phyloP scores from a whole-genome alignment of 345 rosid species.

The Acer saccharum region DNA sequence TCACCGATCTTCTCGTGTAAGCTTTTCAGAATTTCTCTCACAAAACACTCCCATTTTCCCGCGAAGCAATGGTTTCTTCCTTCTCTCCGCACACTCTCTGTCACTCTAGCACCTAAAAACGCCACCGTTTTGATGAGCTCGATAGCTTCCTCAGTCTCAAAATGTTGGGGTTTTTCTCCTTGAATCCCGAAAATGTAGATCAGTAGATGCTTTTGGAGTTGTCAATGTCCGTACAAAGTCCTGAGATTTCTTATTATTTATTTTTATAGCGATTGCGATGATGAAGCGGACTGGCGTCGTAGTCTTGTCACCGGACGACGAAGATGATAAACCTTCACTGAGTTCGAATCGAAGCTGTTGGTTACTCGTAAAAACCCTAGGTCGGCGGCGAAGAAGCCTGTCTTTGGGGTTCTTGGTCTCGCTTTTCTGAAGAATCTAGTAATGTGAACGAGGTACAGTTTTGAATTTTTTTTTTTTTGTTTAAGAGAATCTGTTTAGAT shows the following conservation, averaged over 20 bases:
- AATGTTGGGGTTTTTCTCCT: neutral
- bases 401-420: slow-evolving; percentile 38
- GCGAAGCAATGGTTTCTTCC: neutral
- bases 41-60: slow-evolving; percentile 15
- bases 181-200: too few species aligned
- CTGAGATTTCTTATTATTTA: too few species aligned
- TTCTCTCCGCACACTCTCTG: neutral
- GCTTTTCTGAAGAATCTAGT: slow-evolving; percentile 34
- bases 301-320: slow-evolving; percentile 68
- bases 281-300: slow-evolving; percentile 40
- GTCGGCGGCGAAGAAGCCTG: slow-evolving; percentile 57
- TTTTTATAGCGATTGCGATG: slow-evolving; percentile 28
- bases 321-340: slow-evolving; percentile 34
- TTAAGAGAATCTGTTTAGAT: too few species aligned
- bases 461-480: neutral
- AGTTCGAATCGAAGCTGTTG: slow-evolving; percentile 41
- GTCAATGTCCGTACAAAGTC: too few species aligned
- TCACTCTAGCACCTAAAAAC: neutral
- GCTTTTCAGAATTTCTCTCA: neutral
- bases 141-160: neutral
- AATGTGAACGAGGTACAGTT: slow-evolving; percentile 50
- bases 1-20: slow-evolving; percentile 19
- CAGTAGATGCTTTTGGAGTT: too few species aligned
- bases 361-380: slow-evolving; percentile 52
- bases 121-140: neutral